Evolutionary conservation across 352 stramenopile genomes (phyloP).

Genomic region (Pythium aristosporum): DNA sequence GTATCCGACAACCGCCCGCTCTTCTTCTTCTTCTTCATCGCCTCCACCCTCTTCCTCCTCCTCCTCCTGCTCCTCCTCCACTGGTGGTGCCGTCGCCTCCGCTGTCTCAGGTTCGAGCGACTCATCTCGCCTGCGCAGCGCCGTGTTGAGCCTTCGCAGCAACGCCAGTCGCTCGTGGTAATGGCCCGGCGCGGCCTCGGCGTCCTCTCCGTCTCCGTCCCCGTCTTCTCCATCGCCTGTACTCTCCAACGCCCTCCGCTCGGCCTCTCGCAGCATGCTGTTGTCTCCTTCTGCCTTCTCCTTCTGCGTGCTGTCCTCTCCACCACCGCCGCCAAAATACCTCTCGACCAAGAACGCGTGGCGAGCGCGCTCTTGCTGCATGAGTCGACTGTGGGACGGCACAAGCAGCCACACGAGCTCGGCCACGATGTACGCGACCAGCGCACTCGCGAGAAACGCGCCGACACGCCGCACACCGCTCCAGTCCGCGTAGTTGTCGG

Average conservation of each 20-base stretch:
- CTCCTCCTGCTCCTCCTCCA: not conserved
- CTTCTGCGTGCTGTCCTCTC: not conserved
- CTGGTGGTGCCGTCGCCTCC: not conserved
- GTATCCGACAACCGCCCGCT: slow-evolving; percentile 10
- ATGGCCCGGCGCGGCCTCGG: not conserved
- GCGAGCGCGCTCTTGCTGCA: slow-evolving; percentile 11
- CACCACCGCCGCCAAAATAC: slow-evolving; percentile 21
- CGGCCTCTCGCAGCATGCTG: not conserved
- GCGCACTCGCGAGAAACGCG: slow-evolving; percentile 27
- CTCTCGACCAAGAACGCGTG: slow-evolving; percentile 27
- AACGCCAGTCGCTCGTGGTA: slow-evolving; percentile 19
- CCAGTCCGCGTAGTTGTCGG: slow-evolving; percentile 26
- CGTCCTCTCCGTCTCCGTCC: not conserved
- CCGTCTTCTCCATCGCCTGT: not conserved
- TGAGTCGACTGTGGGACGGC: slow-evolving; percentile 12
- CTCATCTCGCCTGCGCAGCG: slow-evolving; percentile 13
- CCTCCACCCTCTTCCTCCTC: not conserved
- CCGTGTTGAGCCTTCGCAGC: slow-evolving; percentile 23
- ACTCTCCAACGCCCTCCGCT: not conserved
- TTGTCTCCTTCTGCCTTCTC: not conserved
- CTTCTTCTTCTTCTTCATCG: slow-evolving; percentile 8
- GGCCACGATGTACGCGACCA: slow-evolving; percentile 15
- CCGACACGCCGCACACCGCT: slow-evolving; percentile 22
- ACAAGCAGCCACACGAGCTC: slow-evolving; percentile 21
- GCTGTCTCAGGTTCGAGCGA: not conserved